A percentile compares a stretch with the other conserved stretches of the same genome.
Evolutionary conservation across 768 basidiomycete species (phyloP).

Genomic region (Symmetrospora coprosmae): DNA sequence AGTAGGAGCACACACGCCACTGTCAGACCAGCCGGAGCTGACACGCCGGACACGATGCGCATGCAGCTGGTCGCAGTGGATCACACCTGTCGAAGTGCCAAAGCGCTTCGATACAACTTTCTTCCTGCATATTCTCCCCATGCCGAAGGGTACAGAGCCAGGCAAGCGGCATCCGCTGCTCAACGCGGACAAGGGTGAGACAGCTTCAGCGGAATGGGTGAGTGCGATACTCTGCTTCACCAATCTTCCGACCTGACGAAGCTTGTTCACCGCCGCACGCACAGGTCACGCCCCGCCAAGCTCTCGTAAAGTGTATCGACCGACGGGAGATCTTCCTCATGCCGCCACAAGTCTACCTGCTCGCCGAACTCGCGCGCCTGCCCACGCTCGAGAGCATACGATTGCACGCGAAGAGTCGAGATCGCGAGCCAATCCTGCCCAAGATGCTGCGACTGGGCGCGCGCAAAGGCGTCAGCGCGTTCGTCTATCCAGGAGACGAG

Average conservation of each 20-base stretch:
- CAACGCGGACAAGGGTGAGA: slow-evolving; percentile 25
- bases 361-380: slow-evolving; percentile 23
- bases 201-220: slow-evolving; percentile 25
- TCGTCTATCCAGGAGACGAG: slow-evolving; percentile 3
- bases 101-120: slow-evolving; percentile 31
- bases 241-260: background rate
- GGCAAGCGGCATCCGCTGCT: background rate
- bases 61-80: background rate
- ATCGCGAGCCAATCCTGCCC: background rate
- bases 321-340: slow-evolving; percentile 24
- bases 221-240: slow-evolving; percentile 20
- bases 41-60: too few species aligned
- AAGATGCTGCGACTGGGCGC: background rate
- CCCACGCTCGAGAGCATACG: background rate
- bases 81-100: slow-evolving; percentile 18
- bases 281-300: background rate
- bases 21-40: background rate
- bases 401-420: background rate
- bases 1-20: too few species aligned
- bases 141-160: background rate
- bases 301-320: background rate
- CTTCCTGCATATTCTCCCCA: slow-evolving; percentile 27
- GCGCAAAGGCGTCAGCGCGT: background rate
- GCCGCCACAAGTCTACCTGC: slow-evolving; percentile 30
- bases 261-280: background rate